Conservation (phyloP, 495 filamentous ascomycete genomes). For the Penicillium simplicissimum region DNA sequence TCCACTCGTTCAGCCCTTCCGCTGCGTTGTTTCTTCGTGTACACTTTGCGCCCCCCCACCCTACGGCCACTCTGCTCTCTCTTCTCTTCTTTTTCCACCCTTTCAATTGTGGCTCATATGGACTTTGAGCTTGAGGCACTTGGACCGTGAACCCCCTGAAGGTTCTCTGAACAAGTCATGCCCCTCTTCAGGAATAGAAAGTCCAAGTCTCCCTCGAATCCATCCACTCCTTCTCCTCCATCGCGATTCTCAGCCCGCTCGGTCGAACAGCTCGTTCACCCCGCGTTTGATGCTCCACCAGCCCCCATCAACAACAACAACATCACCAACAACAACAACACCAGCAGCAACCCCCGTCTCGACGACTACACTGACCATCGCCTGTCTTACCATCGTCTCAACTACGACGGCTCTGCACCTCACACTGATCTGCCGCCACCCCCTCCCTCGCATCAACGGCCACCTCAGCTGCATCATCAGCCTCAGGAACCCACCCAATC, state of each 20-base stretch:
- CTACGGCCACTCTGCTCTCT: neutral
- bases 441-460: slow-evolving; percentile 5
- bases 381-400: slow-evolving; percentile 12
- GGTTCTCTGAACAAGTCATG: slow-evolving; percentile 18
- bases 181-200: slow-evolving; percentile 33
- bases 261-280: slow-evolving; percentile 34
- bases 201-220: slow-evolving; percentile 24
- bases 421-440: neutral
- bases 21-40: neutral
- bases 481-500: slow-evolving; percentile 22
- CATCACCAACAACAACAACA: neutral
- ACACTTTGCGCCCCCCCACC: neutral
- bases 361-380: slow-evolving; percentile 27
- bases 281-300: slow-evolving; percentile 24
- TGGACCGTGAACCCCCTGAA: neutral
- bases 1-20: slow-evolving; percentile 1
- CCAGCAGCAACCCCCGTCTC: slow-evolving; percentile 17
- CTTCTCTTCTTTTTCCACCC: neutral
- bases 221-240: slow-evolving; percentile 7
- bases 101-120: neutral
- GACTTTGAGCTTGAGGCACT: neutral
- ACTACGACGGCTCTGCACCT: neutral
- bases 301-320: slow-evolving; percentile 15
- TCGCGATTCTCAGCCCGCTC: slow-evolving; percentile 32
- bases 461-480: slow-evolving; percentile 3